These are phyloP conservation scores for Entrophospora sp. DNA, from an alignment of 192 early-diverging fungal genomes.

Conservation along the genomic window DNA sequence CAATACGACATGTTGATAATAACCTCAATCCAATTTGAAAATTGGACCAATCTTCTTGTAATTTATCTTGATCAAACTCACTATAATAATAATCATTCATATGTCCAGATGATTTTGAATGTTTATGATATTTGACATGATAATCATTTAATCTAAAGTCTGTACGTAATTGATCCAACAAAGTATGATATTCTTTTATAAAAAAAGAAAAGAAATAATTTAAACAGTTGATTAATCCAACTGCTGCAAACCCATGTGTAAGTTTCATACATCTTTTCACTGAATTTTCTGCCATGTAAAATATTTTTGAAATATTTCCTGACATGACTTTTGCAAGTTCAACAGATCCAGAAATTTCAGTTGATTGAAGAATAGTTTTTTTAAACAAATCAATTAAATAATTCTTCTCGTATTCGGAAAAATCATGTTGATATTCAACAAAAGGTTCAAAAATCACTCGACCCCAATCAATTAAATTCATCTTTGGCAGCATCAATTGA, in stretches of 20 bases:
- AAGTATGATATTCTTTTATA: constrained; percentile 32
- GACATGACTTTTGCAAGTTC: constrained; percentile 39
- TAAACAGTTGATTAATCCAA: constrained; percentile 42
- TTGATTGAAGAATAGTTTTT: constrained; percentile 19
- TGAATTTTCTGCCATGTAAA: constrained; percentile 33
- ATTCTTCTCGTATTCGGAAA: constrained; percentile 44
- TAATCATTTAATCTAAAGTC: constrained; percentile 33
- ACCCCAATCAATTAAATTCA: constrained; percentile 47
- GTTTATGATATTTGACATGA: no score
- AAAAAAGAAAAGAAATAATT: constrained; percentile 41
- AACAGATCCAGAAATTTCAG: constrained; percentile 20
- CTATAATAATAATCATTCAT: constrained; percentile 35
- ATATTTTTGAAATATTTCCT: constrained; percentile 40
- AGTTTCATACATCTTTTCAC: constrained; percentile 45
- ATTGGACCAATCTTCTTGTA: constrained; percentile 46
- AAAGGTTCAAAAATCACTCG: constrained; percentile 58
- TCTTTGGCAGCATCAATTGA: no score
- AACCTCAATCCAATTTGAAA: constrained; percentile 62
- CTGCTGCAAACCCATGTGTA: constrained; percentile 54
- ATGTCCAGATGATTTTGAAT: no score
- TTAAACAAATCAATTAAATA: constrained; percentile 35
- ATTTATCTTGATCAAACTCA: constrained; percentile 38
- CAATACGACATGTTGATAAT: constrained; percentile 41
- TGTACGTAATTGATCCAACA: constrained; percentile 31
- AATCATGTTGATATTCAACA: constrained; percentile 50